A percentile compares a stretch with the other conserved stretches of the same genome.
Conservation (phyloP, 345 rosid species). For the Murraya paniculata region DNA sequence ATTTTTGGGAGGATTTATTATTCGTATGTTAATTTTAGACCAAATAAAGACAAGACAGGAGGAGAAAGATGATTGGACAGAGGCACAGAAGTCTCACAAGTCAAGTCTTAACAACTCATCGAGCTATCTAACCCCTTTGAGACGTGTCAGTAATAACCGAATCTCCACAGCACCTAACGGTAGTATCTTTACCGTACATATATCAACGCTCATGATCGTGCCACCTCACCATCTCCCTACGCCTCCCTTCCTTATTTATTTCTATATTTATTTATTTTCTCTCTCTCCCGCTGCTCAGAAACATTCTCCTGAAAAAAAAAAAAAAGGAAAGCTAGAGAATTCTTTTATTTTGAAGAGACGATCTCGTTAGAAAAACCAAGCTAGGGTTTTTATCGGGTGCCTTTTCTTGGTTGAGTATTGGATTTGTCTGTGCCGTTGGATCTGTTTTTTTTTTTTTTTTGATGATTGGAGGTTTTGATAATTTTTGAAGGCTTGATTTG, state of each 20-base stretch:
- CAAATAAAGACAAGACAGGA: neutral
- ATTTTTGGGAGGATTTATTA: too few species aligned
- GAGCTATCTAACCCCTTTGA: neutral
- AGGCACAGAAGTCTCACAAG: neutral
- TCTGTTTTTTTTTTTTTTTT: slow-evolving; percentile 28
- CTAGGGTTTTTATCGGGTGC: slow-evolving; percentile 22
- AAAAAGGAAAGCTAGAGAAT: neutral
- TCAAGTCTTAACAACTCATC: slow-evolving; percentile 6
- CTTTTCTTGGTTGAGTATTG: slow-evolving; percentile 6
- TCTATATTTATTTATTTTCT: neutral
- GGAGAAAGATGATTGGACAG: neutral
- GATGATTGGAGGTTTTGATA: slow-evolving; percentile 16
- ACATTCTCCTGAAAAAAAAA: neutral
- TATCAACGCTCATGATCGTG: neutral
- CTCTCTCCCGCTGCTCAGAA: neutral
- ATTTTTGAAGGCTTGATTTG: neutral
- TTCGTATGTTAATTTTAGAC: too few species aligned
- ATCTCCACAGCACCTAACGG: slow-evolving; percentile 8
- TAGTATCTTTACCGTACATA: neutral
- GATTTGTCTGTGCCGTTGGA: slow-evolving; percentile 3
- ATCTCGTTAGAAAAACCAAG: slow-evolving; percentile 6
- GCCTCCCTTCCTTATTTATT: neutral
- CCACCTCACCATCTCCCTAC: neutral
- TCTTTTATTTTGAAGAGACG: neutral
- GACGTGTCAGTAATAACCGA: slow-evolving; percentile 17